Evolutionary conservation across 495 filamentous ascomycete species (phyloP), one percentile per base, ranked within the genome.

Genomic region (Penicillium paradoxum): DNA sequence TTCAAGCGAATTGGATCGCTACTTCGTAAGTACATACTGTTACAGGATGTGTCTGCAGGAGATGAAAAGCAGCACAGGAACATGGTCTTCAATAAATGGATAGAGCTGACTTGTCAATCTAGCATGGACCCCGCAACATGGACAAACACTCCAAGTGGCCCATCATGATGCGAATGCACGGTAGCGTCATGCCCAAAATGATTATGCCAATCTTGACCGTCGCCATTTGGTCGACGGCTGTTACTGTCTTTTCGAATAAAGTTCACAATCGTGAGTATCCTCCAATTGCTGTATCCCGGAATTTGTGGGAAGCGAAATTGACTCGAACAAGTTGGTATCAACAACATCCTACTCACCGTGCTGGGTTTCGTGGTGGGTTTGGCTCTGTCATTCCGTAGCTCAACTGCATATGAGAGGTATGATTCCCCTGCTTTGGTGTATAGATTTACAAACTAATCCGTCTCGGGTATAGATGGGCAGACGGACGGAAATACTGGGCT

Each of bases 281-380:
- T 15, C 48, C n/a, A 32, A 32, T 6, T 18, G 33, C 15, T 1
- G 0, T 17, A 18, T 6, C 29, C 5, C n/a, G 15, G 27, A 29
- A 39, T 46, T 1, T 42, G 30, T 37, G 45, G 13, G 4, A 17
- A 51, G 53, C 40, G 17, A 50, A 18, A 8, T 27, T 53, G 24
- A 43, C 24, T 25, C 15, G 2, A 21, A 41, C 5, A 45, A 75
- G 73, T 76, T 21, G 78, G 78, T 18, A 83, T 93, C 22, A 78
- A 80, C 55, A 81, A 77, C 19, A 77, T 91, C 48, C 76, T 96
- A 8, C 79, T 96, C 30, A 95, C 89, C 13, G 85, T 95, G 10
- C 81, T 89, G 24, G 90, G 89, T 84, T 93, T 96, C 75, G 88
- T 95, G 54, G 88, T 96, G 59, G 87, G 85, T 76, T 68, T 95